Conservation (phyloP, 2,329 filamentous ascomycete species). For the Aspergillus persii region DNA sequence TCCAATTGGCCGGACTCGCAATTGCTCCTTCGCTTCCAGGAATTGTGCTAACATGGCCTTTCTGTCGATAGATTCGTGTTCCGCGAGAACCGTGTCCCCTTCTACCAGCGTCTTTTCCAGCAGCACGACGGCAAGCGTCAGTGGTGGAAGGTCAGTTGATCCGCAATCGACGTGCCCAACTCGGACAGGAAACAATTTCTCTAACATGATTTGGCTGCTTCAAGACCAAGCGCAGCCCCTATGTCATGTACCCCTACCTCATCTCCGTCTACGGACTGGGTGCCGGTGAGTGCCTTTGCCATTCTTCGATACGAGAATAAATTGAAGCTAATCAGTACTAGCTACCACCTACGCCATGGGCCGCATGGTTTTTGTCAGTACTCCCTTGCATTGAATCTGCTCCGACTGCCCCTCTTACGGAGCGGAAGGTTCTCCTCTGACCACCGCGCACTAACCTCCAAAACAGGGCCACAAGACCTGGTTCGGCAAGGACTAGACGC, state of each 20-base stretch:
- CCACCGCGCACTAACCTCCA: conserved; percentile 18
- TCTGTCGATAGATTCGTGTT: conserved; percentile 48
- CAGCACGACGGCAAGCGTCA: conserved; percentile 63
- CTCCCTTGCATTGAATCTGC: neutral
- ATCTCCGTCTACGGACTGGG: conserved; percentile 48
- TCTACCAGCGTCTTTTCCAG: conserved; percentile 67
- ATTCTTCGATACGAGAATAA: conserved; percentile 2
- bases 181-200: neutral
- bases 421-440: neutral
- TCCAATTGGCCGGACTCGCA: conserved; percentile 19
- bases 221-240: conserved; percentile 56
- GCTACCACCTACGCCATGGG: conserved; percentile 44
- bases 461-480: conserved; percentile 64
- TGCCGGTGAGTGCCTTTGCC: conserved; percentile 42
- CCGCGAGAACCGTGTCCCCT: conserved; percentile 66
- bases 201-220: conserved; percentile 1
- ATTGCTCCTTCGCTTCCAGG: neutral
- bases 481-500: conserved; percentile 41
- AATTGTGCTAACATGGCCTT: conserved; percentile 18
- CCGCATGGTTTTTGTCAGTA: conserved; percentile 45
- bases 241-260: conserved; percentile 62
- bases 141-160: conserved; percentile 64
- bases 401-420: neutral
- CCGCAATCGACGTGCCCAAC: neutral
- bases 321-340: conserved; percentile 19